These are phyloP conservation scores for Claviceps humidiphila DNA, from an alignment of 2,329 filamentous ascomycete species.

Conservation along the genomic window DNA sequence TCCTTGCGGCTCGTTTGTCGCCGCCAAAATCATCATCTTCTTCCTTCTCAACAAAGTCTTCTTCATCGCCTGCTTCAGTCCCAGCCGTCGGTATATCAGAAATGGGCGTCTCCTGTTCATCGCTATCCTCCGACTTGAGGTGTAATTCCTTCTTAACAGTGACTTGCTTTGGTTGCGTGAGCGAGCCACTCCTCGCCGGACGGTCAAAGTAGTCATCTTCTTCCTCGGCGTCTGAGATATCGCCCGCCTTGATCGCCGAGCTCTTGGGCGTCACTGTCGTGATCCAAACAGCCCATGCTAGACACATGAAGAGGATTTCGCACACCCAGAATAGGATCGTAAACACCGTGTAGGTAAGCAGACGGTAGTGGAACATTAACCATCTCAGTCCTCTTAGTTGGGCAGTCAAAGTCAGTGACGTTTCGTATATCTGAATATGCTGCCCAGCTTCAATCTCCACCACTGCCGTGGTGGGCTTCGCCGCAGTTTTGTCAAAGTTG, in stretches of 20 bases:
- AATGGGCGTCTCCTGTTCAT: conserved; percentile 14
- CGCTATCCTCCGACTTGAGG: conserved; percentile 22
- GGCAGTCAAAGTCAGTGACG: conserved; percentile 56
- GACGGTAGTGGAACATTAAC: conserved; percentile 74
- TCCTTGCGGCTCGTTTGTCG: conserved; percentile 30
- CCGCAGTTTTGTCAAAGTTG: conserved; percentile 38
- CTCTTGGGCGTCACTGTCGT: conserved; percentile 17
- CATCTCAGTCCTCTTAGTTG: conserved; percentile 64
- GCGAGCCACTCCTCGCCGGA: conserved; percentile 24
- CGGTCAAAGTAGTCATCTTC: conserved; percentile 25
- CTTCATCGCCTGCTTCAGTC: conserved; percentile 35
- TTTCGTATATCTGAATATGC: conserved; percentile 63
- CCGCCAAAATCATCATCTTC: conserved; percentile 17
- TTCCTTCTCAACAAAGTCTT: conserved; percentile 21
- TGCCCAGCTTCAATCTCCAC: conserved; percentile 57
- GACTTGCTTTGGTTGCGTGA: conserved; percentile 27
- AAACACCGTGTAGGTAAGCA: conserved; percentile 56
- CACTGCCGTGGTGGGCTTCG: conserved; percentile 32
- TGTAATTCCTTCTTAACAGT: conserved; percentile 27
- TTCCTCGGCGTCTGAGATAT: conserved; percentile 9
- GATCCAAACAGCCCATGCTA: conserved; percentile 48
- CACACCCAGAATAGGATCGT: conserved; percentile 62
- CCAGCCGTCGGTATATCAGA: conserved; percentile 22
- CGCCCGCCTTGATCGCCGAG: conserved; percentile 5
- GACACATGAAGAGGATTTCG: conserved; percentile 53